Evolutionary conservation across 768 basidiomycete species (phyloP), one percentile per base, ranked within the genome.

Genomic region (Hirschioporus abietinus): DNA sequence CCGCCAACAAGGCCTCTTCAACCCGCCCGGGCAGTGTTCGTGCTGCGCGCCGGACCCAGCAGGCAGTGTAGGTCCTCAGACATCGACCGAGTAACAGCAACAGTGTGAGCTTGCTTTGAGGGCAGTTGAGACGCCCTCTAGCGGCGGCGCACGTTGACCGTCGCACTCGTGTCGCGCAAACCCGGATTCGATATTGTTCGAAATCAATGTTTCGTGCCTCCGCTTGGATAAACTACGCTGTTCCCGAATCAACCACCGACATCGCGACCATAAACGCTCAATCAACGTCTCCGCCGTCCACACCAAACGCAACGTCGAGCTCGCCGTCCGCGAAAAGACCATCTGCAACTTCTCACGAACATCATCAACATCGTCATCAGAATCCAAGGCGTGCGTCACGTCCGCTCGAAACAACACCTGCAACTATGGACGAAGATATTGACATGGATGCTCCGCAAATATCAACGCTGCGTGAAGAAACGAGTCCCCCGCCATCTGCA

Each of bases 371-470:
- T 12, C 42, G 34, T 7, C 34, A n/a, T 34, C 34, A 7, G 7
- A 26, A 3, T 34, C n/a, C 23, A 10, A 26, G 42, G 30, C 23
- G 63, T 59, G 64, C 62, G 66, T 64, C 23, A 65, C 26, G 18
- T 42, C 64, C 30, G 65, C 66, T 52, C 4, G 60, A 61, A 20
- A 64, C 65, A n/a, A 62, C 63, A 66, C 63, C 60, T 61, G 9
- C 24, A 36, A 24, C 23, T 65, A 79, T 80, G 77, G 76, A 80
- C 67, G 77, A 80, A 62, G 81, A 83, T 65, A 71, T 80, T n/a
- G 80, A 82, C 58, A 91, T 92, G 89, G 92, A 92, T 52, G 89
- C 91, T 35, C 92, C 92, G 42, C 87, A 87, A 70, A 93, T 93
- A 65, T 93, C 91, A 26, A 93, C 88, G 30, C 83, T 93, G 35